Evolutionary conservation across 495 filamentous ascomycete genomes (phyloP), one percentile per base, ranked within the genome.

Genomic region (Lineolata rhizophorae): DNA sequence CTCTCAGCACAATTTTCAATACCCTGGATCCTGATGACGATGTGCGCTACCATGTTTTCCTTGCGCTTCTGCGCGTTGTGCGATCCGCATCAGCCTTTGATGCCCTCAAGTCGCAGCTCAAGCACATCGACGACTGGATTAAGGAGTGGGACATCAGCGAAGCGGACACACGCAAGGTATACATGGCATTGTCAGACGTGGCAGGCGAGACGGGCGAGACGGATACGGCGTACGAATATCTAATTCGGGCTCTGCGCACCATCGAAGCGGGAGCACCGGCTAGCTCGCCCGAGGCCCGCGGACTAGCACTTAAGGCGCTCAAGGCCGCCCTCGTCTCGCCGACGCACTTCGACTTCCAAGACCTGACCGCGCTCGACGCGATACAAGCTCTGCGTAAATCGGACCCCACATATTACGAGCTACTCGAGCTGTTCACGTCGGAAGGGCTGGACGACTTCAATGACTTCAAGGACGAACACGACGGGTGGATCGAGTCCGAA

Each of bases 1-100:
- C 82, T 35, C 70, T 99, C 39, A 82, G 79, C 47, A 92, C 83
- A 35, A 66, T 99, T 53, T 99, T 94, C 76, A 99, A 99, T 60
- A 78, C 90, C 31, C 70, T 95, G 33, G 61, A 45, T 27, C 48
- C 67, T 27, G 57, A 64, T 37, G 76, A 81, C 49, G 73, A 76
- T 6, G 64, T 74, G 44, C 74, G 85, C 19, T 94, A 76, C 62
- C 72, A 91, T 43, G 78, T 95, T 39, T 72, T 95, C 46, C 58
- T 82, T 53, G 68, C 79, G 41, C 77, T 92, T 40, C 48, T 93
- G 18, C 65, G 68, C 38, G 72, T 91, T 36, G 68, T 94, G 52
- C 71, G 77, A 39, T 64, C 70, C 41, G 44, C 41, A 13, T 38
- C 46, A 20, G 53, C 47, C 36, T 95, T 76, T 44, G 85, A 93